phyloP scores from a whole-genome alignment of 2,329 filamentous ascomycete genomes.

The Colletotrichum chrysophilum region DNA sequence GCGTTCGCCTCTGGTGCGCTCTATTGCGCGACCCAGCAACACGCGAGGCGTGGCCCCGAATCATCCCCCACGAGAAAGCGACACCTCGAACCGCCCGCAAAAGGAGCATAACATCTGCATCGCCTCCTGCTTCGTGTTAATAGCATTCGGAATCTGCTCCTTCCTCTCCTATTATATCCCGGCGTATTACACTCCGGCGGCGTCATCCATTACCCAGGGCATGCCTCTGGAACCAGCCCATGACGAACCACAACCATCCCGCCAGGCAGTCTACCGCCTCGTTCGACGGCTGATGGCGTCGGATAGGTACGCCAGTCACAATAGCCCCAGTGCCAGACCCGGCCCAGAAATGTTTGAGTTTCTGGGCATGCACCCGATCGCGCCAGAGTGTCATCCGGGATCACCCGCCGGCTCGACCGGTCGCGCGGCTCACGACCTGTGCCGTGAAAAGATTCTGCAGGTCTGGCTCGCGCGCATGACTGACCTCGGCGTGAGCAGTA shows the following conservation, averaged over 20 bases:
- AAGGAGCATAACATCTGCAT: background rate
- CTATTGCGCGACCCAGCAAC: background rate
- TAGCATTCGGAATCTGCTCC: background rate
- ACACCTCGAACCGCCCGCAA: background rate
- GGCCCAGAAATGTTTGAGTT: background rate
- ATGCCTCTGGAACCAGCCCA: background rate
- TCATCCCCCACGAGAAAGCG: background rate
- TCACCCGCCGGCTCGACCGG: background rate
- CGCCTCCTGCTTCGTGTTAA: background rate
- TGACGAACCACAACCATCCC: background rate
- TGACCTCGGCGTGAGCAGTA: background rate
- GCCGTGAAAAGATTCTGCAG: background rate
- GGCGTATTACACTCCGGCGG: background rate
- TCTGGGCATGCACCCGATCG: background rate
- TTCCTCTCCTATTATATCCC: background rate
- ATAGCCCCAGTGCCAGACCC: background rate
- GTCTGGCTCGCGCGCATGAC: background rate
- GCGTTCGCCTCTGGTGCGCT: background rate
- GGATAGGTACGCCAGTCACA: background rate
- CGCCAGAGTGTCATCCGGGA: background rate
- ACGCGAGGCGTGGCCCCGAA: background rate
- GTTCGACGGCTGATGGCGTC: background rate
- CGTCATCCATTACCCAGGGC: background rate
- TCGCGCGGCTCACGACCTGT: background rate
- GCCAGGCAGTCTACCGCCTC: background rate